Base-by-base conservation (phyloP, 2,329 filamentous ascomycete species). In the Penicillium psychrosexuale region DNA sequence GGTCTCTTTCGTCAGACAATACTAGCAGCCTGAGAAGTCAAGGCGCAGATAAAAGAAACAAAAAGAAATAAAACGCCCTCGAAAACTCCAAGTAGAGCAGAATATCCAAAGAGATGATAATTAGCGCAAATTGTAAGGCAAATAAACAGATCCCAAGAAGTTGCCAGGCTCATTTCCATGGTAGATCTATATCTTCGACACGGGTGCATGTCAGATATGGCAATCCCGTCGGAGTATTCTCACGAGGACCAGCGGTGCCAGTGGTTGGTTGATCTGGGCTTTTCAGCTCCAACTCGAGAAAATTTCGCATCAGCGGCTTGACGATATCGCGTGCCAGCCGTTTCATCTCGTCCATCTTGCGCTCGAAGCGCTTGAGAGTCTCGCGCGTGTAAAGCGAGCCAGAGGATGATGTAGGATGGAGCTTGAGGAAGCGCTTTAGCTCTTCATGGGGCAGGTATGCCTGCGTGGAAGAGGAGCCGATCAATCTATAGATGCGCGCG, bases 261-360 rank as follows among this genome's bases (percentile, higher is more conserved):
- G 39, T 52, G 7, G 58, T 53, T 4, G 62, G 47, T 22, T 69
- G 57, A 3, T 63, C 62, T 9, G 60, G 65, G 28, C 65, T 65
- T 47, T 82, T 79, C 51, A 90, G 72, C 69, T 96, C 91, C 45
- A 96, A 80, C 73, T 96, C 90, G 12, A 97, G 80, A 49, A 86
- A 89, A 68, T 90, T 94, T 48, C 88, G 83, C 87, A 95, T 95
- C 12, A 97, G 77, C 4, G 92, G 92, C 55, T 87, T 86, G 8
- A 97, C 92, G 15, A 88, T 80, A 66, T 96, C 90, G 50, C 89
- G 81, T 7, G 92, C 93, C 68, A 93, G 82, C 53, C 83, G 82
- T 76, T 96, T 97, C 51, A 97, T 80, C 77, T 97, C 92, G 56
- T 96, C 91, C 62, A 97, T 82, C 53, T 91, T 83, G 66, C 89